Conservation (phyloP, 2,329 filamentous ascomycete species). For the Pyricularia sp. region DNA sequence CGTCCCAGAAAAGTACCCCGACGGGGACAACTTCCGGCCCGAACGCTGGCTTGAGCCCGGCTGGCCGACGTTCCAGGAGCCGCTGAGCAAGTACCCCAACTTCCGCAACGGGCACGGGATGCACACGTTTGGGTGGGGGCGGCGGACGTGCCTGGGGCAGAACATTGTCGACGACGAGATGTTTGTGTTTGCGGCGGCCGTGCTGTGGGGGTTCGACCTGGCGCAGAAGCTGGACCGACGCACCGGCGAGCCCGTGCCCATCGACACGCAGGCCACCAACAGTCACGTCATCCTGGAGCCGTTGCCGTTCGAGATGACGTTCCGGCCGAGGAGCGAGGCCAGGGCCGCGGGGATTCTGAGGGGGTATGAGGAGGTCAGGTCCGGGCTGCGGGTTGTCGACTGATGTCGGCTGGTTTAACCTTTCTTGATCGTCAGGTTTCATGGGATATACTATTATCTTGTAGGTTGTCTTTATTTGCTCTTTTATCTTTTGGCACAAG, state of each 20-base stretch:
- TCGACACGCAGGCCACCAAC: slow-evolving; percentile 40
- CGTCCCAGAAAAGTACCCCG: slow-evolving; percentile 48
- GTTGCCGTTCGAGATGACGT: slow-evolving; percentile 32
- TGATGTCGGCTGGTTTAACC: neutral
- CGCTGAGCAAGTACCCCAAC: slow-evolving; percentile 52
- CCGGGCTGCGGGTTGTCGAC: slow-evolving; percentile 18
- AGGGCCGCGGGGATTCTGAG: slow-evolving; percentile 27
- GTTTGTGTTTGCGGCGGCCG: slow-evolving; percentile 35
- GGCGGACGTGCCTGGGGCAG: slow-evolving; percentile 52
- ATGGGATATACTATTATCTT: too few species aligned
- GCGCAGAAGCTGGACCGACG: slow-evolving; percentile 26
- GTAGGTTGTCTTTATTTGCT: too few species aligned
- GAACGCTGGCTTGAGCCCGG: slow-evolving; percentile 53
- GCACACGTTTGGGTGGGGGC: slow-evolving; percentile 57
- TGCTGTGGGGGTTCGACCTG: slow-evolving; percentile 41
- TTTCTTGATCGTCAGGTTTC: too few species aligned
- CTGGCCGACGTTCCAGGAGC: slow-evolving; percentile 57
- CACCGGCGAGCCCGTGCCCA: slow-evolving; percentile 31
- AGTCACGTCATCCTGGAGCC: slow-evolving; percentile 44
- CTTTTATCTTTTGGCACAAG: too few species aligned
- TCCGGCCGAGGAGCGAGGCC: slow-evolving; percentile 30
- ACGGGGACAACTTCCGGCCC: slow-evolving; percentile 53
- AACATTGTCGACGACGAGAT: slow-evolving; percentile 53
- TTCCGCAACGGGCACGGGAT: slow-evolving; percentile 48
- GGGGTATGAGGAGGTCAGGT: slow-evolving; percentile 23